Evolutionary conservation across 768 basidiomycete genomes (phyloP).

Genomic region (Mycena alexandri): DNA sequence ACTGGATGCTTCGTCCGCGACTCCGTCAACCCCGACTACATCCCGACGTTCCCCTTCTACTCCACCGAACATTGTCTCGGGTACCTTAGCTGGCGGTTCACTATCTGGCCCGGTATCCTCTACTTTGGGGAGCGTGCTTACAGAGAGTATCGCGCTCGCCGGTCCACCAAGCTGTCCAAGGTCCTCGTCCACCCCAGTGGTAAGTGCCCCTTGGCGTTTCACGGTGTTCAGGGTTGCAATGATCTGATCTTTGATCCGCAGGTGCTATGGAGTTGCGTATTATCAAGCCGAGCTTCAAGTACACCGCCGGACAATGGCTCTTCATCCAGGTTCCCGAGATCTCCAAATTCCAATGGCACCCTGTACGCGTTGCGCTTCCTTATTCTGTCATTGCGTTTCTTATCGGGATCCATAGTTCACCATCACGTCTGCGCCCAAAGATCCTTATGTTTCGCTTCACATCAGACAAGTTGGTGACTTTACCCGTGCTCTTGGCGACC

Average conservation of each 20-base stretch:
- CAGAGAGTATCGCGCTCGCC: slow-evolving; percentile 85
- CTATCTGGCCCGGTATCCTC: slow-evolving; percentile 90
- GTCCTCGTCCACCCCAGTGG: slow-evolving; percentile 92
- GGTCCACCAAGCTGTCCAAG: slow-evolving; percentile 83
- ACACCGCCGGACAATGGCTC: slow-evolving; percentile 92
- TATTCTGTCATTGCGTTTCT: slow-evolving; percentile 1
- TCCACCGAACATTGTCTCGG: slow-evolving; percentile 89
- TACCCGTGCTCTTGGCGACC: slow-evolving; percentile 86
- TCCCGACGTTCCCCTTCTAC: slow-evolving; percentile 86
- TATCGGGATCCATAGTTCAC: slow-evolving; percentile 73
- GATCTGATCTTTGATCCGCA: slow-evolving; percentile 42
- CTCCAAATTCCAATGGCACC: slow-evolving; percentile 92
- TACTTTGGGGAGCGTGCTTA: slow-evolving; percentile 91
- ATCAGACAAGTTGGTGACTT: slow-evolving; percentile 95
- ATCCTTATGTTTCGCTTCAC: slow-evolving; percentile 92
- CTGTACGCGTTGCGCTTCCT: slow-evolving; percentile 66
- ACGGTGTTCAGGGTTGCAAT: slow-evolving; percentile 14
- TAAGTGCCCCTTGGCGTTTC: slow-evolving; percentile 45
- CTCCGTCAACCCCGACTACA: slow-evolving; percentile 78
- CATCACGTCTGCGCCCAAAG: slow-evolving; percentile 95
- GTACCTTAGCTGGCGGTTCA: slow-evolving; percentile 92
- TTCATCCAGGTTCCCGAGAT: slow-evolving; percentile 92
- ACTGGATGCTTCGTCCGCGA: slow-evolving; percentile 97
- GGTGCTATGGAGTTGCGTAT: slow-evolving; percentile 96
- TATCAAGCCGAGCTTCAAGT: slow-evolving; percentile 91